Evolutionary conservation across 768 basidiomycete species (phyloP).

Genomic region (Russula sp.): DNA sequence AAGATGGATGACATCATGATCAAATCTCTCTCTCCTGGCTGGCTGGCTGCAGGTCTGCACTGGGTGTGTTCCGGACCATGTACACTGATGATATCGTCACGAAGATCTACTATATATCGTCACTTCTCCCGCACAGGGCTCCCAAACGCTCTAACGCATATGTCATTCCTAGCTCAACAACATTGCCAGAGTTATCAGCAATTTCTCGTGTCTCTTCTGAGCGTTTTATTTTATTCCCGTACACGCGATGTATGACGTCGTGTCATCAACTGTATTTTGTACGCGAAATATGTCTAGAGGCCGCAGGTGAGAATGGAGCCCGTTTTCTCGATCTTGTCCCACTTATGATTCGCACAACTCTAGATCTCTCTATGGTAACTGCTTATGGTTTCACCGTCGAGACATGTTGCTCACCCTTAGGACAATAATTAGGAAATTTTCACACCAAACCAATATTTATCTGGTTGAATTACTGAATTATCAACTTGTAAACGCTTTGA

Average conservation of each 20-base stretch:
- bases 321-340: not conserved
- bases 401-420: conserved; percentile 26
- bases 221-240: conserved; percentile 11
- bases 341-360: conserved; percentile 39
- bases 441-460: conserved; percentile 19
- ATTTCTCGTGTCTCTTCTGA: conserved; percentile 52
- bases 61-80: conserved; percentile 35
- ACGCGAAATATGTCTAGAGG: conserved; percentile 63
- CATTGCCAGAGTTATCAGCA: conserved; percentile 64
- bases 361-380: conserved; percentile 61
- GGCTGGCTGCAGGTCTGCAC: conserved; percentile 55
- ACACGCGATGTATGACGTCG: not conserved
- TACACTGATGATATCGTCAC: not conserved
- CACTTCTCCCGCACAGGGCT: not conserved
- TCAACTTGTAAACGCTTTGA: no score
- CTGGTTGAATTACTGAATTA: not conserved
- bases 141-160: not conserved
- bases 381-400: conserved; percentile 21
- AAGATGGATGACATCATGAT: conserved; percentile 64
- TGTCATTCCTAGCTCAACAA: conserved; percentile 40
- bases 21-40: conserved; percentile 56
- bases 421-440: conserved; percentile 37
- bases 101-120: conserved; percentile 41
- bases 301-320: conserved; percentile 43
- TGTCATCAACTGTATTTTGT: conserved; percentile 47